Percentiles rank a stretch among this genome's conserved stretches.
These are phyloP conservation scores for Vigna reflexopilosa DNA, from an alignment of 306 rosid genomes.

Conservation along the genomic window DNA sequence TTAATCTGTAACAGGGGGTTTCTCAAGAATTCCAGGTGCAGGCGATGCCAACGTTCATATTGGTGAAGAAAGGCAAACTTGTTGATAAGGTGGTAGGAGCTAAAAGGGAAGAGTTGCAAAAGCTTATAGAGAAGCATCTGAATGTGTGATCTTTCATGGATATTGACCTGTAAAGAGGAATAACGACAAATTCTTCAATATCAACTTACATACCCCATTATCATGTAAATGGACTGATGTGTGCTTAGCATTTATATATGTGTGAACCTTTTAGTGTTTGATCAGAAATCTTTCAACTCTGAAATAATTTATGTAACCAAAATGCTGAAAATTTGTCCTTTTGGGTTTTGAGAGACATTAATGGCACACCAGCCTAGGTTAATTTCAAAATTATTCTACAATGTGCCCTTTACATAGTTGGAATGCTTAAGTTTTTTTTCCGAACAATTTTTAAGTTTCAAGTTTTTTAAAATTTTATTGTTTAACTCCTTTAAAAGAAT, in stretches of 20 bases:
- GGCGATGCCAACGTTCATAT: conserved; percentile 82
- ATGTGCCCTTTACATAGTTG: no score
- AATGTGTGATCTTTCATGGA: conserved; percentile 25
- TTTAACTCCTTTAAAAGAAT: no score
- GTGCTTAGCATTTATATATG: not conserved
- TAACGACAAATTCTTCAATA: conserved; percentile 29
- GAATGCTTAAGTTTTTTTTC: no score
- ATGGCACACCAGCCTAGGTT: no score
- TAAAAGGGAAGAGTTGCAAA: conserved; percentile 69
- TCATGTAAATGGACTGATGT: conserved; percentile 29
- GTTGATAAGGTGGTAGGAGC: conserved; percentile 72
- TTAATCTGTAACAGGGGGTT: conserved; percentile 57
- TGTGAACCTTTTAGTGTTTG: no score
- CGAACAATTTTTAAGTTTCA: no score
- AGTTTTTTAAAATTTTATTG: no score
- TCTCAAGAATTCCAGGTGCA: conserved; percentile 63
- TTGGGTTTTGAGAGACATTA: no score
- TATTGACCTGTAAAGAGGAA: conserved; percentile 12
- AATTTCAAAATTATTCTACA: no score
- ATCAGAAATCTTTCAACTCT: no score
- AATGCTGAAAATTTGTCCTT: no score
- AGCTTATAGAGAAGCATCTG: conserved; percentile 67
- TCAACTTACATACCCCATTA: conserved; percentile 11
- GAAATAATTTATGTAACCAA: no score
- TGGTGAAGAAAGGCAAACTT: conserved; percentile 71